phyloP scores from a whole-genome alignment of 2,329 filamentous ascomycete species.

The Emergomyces pasteurianus region DNA sequence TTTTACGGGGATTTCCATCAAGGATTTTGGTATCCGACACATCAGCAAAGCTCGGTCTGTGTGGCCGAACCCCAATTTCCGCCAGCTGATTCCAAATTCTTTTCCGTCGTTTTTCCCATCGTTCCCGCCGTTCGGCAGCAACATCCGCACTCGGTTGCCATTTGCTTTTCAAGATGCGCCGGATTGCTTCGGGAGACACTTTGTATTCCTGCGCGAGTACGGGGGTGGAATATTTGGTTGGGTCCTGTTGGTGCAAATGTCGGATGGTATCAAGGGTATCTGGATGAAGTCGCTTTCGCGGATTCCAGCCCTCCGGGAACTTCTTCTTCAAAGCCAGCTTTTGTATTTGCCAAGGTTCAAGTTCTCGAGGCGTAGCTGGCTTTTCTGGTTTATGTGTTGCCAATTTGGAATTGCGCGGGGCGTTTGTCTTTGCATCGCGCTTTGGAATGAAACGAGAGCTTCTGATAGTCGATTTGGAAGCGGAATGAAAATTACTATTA shows the following conservation, averaged over 20 bases:
- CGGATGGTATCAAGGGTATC: constrained; percentile 87
- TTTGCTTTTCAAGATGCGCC: constrained; percentile 61
- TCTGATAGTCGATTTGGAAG: background rate
- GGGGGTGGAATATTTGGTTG: constrained; percentile 61
- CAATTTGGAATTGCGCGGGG: background rate
- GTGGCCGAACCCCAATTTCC: constrained; percentile 45
- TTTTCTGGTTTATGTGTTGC: constrained; percentile 8
- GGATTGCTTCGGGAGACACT: constrained; percentile 75
- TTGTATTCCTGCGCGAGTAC: constrained; percentile 68
- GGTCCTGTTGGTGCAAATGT: constrained; percentile 64
- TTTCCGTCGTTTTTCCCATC: constrained; percentile 35
- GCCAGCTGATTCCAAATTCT: constrained; percentile 35
- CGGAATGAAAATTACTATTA: background rate
- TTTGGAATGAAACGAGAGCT: background rate
- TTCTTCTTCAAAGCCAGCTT: constrained; percentile 66
- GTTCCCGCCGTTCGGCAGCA: constrained; percentile 26
- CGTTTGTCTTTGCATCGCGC: background rate
- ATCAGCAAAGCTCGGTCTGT: constrained; percentile 30
- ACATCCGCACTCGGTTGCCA: constrained; percentile 32
- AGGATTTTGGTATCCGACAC: constrained; percentile 18
- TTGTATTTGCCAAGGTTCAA: constrained; percentile 58
- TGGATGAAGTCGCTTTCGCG: constrained; percentile 76
- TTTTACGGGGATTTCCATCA: constrained; percentile 12
- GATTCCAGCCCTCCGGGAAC: constrained; percentile 67
- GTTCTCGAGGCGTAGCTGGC: constrained; percentile 13